Conservation (phyloP, 2,329 filamentous ascomycete species). For the Exophiala aquamarina region DNA sequence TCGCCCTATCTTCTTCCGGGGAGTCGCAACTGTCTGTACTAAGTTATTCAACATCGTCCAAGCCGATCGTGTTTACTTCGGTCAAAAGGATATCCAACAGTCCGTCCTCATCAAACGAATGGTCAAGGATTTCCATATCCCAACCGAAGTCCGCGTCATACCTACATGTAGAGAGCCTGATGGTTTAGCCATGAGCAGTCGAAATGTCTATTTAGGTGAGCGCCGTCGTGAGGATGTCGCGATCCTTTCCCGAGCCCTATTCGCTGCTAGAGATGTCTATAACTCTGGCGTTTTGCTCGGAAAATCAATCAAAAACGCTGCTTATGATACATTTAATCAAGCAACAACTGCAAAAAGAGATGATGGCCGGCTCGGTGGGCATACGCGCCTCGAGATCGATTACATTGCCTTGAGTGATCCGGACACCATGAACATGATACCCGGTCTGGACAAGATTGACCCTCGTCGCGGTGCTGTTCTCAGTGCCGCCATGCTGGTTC, state of each 20-base stretch:
- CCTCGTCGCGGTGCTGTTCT: constrained; percentile 72
- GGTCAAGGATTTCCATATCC: constrained; percentile 82
- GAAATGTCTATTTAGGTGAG: constrained; percentile 87
- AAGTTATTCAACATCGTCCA: constrained; percentile 84
- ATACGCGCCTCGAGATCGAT: constrained; percentile 71
- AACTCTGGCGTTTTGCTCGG: constrained; percentile 54
- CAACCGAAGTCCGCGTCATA: constrained; percentile 71
- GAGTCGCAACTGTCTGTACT: constrained; percentile 94
- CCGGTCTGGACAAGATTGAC: constrained; percentile 74
- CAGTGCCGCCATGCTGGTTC: constrained; percentile 88
- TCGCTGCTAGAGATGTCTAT: constrained; percentile 69
- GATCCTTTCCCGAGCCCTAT: constrained; percentile 69
- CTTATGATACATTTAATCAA: constrained; percentile 58
- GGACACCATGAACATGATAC: constrained; percentile 77
- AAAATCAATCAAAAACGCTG: constrained; percentile 69
- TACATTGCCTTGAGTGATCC: constrained; percentile 91
- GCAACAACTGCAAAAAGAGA: constrained; percentile 31
- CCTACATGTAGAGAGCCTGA: constrained; percentile 74
- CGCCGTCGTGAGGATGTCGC: constrained; percentile 70
- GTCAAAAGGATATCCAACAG: constrained; percentile 97
- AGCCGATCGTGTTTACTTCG: constrained; percentile 83
- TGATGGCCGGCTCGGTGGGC: constrained; percentile 21
- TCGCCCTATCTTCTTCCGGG: constrained; percentile 91
- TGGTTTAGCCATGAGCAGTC: constrained; percentile 84
- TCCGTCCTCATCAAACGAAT: constrained; percentile 84